A percentile compares a stretch with the other conserved stretches of the same genome.
These are phyloP conservation scores for Dinochytrium kinnereticum DNA, from an alignment of 371 early-diverging fungal species.

Conservation along the genomic window DNA sequence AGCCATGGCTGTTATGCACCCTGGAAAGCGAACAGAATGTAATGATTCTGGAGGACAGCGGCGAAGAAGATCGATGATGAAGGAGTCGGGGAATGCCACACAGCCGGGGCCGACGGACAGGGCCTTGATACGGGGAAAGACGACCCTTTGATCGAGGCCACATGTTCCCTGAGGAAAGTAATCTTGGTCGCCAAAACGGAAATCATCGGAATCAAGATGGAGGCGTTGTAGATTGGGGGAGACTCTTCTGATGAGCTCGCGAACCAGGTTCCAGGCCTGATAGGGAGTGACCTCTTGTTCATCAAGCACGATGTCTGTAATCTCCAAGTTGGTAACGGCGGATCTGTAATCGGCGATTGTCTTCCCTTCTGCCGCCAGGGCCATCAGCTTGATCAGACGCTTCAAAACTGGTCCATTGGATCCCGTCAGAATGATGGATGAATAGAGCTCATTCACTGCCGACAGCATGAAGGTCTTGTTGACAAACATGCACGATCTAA, in stretches of 20 bases:
- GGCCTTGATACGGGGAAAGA: slow-evolving; percentile 28
- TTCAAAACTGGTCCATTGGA: slow-evolving; percentile 30
- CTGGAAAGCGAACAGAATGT: slow-evolving; percentile 24
- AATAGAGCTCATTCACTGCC: slow-evolving; percentile 25
- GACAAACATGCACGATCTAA: slow-evolving; percentile 28
- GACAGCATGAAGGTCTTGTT: slow-evolving; percentile 32
- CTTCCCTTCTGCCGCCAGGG: slow-evolving; percentile 11
- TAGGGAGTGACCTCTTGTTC: slow-evolving; percentile 36
- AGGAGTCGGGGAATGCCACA: slow-evolving; percentile 33
- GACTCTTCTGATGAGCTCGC: slow-evolving; percentile 31
- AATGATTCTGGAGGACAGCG: slow-evolving; percentile 30
- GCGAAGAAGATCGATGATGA: slow-evolving; percentile 28
- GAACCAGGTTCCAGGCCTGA: slow-evolving; percentile 33
- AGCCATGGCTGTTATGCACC: slow-evolving; percentile 21
- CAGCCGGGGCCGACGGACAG: slow-evolving; percentile 34
- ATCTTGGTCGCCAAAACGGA: slow-evolving; percentile 29
- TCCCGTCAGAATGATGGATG: slow-evolving; percentile 24
- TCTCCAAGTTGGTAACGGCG: slow-evolving; percentile 21
- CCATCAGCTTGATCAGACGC: slow-evolving; percentile 26
- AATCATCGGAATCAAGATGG: slow-evolving; percentile 30
- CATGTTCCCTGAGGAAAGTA: slow-evolving; percentile 26
- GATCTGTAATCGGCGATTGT: slow-evolving; percentile 31
- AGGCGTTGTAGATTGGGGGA: slow-evolving; percentile 27
- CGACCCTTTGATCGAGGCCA: slow-evolving; percentile 37
- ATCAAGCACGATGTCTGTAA: slow-evolving; percentile 29